Percentiles rank a stretch among this genome's conserved stretches.
Evolutionary conservation across 768 basidiomycete species (phyloP).

Genomic region (Rhodosporidiobolus odoratus): DNA sequence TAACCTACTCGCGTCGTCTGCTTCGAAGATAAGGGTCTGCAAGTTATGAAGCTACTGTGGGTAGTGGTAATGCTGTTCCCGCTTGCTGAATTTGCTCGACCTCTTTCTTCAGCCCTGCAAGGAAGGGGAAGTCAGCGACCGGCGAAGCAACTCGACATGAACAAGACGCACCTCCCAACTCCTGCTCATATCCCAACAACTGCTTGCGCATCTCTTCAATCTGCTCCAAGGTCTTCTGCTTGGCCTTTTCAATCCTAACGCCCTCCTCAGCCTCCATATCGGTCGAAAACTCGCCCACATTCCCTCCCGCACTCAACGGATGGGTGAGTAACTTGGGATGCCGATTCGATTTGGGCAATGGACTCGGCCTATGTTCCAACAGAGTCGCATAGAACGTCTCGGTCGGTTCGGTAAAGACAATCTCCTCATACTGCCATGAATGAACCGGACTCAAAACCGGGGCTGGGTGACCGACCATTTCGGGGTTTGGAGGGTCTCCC

Average conservation of each 20-base stretch:
- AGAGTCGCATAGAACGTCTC: constrained; percentile 76
- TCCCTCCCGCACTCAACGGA: constrained; percentile 53
- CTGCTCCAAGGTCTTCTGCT: constrained; percentile 65
- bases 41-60: no score
- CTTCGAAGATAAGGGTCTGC: no score
- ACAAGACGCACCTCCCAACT: constrained; percentile 54
- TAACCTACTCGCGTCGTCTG: no score
- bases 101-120: constrained; percentile 30
- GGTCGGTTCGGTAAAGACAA: constrained; percentile 91
- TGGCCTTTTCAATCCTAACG: constrained; percentile 70
- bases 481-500: constrained; percentile 4
- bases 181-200: constrained; percentile 75
- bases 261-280: constrained; percentile 84
- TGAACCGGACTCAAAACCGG: constrained; percentile 55
- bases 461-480: background rate
- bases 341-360: constrained; percentile 53
- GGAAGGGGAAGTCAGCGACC: background rate
- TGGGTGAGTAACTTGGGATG: constrained; percentile 12
- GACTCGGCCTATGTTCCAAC: constrained; percentile 74
- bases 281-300: constrained; percentile 71
- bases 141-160: background rate
- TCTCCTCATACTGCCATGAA: constrained; percentile 98
- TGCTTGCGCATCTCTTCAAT: constrained; percentile 65
- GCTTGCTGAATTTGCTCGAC: constrained; percentile 30
- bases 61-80: no score